Percentiles rank a stretch among this genome's conserved stretches.
phyloP scores from a whole-genome alignment of 1,284 basidiomycete genomes.

The Lentinus polychrous region DNA sequence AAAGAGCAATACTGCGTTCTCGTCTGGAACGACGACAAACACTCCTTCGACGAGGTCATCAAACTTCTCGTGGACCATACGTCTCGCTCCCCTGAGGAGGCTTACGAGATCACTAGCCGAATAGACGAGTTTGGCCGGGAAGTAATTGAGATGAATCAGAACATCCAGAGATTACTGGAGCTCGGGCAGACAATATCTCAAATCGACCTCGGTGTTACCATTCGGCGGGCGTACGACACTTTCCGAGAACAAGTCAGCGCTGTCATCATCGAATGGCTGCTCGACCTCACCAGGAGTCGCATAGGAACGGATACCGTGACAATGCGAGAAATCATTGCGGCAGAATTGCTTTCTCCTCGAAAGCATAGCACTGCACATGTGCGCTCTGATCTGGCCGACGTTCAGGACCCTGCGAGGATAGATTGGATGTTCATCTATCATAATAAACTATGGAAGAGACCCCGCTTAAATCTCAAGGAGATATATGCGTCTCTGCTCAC shows the following conservation, averaged over 20 bases:
- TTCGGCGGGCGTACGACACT: conserved; percentile 83
- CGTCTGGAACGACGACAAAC: conserved; percentile 97
- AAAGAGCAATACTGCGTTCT: conserved; percentile 82
- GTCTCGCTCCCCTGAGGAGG: conserved; percentile 54
- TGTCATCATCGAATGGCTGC: conserved; percentile 80
- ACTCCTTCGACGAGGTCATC: conserved; percentile 88
- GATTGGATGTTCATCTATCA: conserved; percentile 78
- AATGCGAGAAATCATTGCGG: conserved; percentile 66
- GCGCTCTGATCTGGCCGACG: conserved; percentile 38
- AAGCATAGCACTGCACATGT: conserved; percentile 25
- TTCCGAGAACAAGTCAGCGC: conserved; percentile 86
- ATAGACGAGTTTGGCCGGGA: conserved; percentile 86
- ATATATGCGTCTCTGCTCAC: conserved; percentile 76
- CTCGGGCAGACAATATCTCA: conserved; percentile 77
- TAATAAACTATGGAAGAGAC: conserved; percentile 78
- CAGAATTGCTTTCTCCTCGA: conserved; percentile 62
- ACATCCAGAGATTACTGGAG: conserved; percentile 66
- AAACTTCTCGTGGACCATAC: conserved; percentile 71
- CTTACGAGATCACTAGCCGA: conserved; percentile 54
- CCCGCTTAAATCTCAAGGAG: conserved; percentile 74
- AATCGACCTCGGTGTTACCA: conserved; percentile 89
- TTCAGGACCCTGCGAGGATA: conserved; percentile 53
- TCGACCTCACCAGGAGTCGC: conserved; percentile 73
- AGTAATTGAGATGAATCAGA: conserved; percentile 74
- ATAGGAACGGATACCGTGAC: conserved; percentile 61